These are phyloP conservation scores for Phytophthora pistaciae DNA, from an alignment of 352 stramenopile species.

Conservation along the genomic window DNA sequence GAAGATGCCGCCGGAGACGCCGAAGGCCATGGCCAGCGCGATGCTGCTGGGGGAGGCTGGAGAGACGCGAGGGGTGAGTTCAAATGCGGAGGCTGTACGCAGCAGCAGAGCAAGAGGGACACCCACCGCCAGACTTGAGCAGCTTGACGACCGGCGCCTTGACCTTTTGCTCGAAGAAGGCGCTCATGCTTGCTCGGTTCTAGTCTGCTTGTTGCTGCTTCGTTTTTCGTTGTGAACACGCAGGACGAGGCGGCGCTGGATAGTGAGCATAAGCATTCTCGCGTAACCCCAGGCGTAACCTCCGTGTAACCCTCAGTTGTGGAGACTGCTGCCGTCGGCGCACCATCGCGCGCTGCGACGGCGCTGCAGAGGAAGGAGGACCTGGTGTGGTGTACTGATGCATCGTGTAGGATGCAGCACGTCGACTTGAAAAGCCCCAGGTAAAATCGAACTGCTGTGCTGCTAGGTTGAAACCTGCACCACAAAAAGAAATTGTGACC, in stretches of 20 bases:
- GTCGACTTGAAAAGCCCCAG: too few relatives aligned
- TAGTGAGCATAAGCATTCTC: constrained; percentile 4
- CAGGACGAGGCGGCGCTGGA: constrained; percentile 3
- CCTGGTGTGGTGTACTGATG: too few relatives aligned
- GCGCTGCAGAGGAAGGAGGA: too few relatives aligned
- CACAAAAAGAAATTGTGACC: too few relatives aligned
- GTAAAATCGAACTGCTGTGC: too few relatives aligned
- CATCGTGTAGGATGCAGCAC: too few relatives aligned
- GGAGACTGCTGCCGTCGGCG: neutral
- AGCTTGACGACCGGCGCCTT: constrained; percentile 78
- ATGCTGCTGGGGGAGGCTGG: constrained; percentile 80
- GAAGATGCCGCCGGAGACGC: constrained; percentile 79
- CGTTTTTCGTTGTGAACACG: constrained; percentile 5
- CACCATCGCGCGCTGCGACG: too few relatives aligned
- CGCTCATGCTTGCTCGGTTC: constrained; percentile 28
- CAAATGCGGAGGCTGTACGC: neutral
- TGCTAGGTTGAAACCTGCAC: too few relatives aligned
- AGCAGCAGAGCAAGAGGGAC: neutral
- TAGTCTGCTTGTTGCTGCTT: neutral
- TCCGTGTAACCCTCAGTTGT: neutral
- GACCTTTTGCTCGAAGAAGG: constrained; percentile 75
- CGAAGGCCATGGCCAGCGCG: constrained; percentile 82
- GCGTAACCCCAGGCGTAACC: constrained; percentile 7
- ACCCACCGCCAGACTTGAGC: constrained; percentile 74
- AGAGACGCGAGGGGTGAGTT: constrained; percentile 13